Evolutionary conservation across 768 basidiomycete genomes (phyloP).

Genomic region (Suillus decipiens): DNA sequence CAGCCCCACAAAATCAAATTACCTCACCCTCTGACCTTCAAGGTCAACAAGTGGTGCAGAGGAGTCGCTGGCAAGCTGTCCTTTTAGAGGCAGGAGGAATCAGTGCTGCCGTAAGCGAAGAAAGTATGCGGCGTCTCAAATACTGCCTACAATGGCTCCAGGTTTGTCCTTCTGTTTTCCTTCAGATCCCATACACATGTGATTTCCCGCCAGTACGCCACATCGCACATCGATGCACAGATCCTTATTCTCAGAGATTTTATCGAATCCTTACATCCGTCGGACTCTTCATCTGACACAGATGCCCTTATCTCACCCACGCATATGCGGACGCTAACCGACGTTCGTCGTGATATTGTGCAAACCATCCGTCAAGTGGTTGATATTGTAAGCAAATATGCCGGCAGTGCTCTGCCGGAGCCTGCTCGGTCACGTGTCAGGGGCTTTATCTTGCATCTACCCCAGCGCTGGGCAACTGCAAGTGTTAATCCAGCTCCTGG

Average conservation of each 20-base stretch:
- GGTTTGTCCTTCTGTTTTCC: slow-evolving; percentile 42
- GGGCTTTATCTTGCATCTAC: slow-evolving; percentile 77
- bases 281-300: slow-evolving; percentile 26
- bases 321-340: slow-evolving; percentile 67
- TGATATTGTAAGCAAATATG: slow-evolving; percentile 82
- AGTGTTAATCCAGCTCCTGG: slow-evolving; percentile 22
- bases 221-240: slow-evolving; percentile 83
- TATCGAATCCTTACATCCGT: slow-evolving; percentile 63
- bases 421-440: slow-evolving; percentile 75
- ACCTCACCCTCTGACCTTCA: slow-evolving; percentile 20
- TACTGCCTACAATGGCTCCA: slow-evolving; percentile 90
- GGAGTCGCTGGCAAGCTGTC: slow-evolving; percentile 86
- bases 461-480: slow-evolving; percentile 73
- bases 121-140: slow-evolving; percentile 82
- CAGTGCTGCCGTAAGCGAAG: slow-evolving; percentile 86
- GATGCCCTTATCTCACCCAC: slow-evolving; percentile 42
- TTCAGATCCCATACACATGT: not conserved
- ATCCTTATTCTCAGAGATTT: slow-evolving; percentile 84
- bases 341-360: slow-evolving; percentile 82
- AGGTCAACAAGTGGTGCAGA: slow-evolving; percentile 53
- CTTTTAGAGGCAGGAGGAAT: slow-evolving; percentile 86
- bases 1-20: slow-evolving; percentile 25
- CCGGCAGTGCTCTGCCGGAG: slow-evolving; percentile 84
- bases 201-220: slow-evolving; percentile 65
- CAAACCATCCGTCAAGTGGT: slow-evolving; percentile 88